These are phyloP conservation scores for Cryptococcus sp. DNA, from an alignment of 1,284 basidiomycete genomes.

Conservation along the genomic window DNA sequence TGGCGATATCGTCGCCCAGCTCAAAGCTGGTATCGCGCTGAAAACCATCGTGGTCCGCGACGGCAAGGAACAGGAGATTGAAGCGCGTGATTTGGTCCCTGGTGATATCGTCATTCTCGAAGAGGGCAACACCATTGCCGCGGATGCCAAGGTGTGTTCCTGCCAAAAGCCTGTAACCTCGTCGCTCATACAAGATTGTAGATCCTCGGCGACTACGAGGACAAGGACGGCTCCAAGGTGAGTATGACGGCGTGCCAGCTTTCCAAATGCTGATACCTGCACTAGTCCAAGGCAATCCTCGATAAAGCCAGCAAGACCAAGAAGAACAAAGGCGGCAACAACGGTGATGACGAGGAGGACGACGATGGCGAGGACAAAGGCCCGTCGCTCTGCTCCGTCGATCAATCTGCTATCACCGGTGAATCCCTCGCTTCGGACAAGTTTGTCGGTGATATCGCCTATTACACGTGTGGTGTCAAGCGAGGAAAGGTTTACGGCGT, in stretches of 20 bases:
- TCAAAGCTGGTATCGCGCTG: conserved; percentile 62
- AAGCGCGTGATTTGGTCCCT: conserved; percentile 61
- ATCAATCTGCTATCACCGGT: conserved; percentile 61
- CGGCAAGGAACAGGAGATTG: conserved; percentile 58
- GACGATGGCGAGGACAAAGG: conserved; percentile 56
- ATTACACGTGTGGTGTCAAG: conserved; percentile 57
- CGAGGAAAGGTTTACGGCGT: conserved; percentile 60
- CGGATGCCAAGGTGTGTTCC: conserved; percentile 55
- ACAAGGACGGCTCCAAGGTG: conserved; percentile 53
- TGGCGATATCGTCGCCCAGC: conserved; percentile 54
- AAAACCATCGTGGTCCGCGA: conserved; percentile 57
- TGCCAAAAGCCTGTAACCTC: background rate
- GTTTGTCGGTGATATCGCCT: conserved; percentile 59
- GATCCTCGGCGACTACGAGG: conserved; percentile 57
- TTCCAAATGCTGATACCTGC: background rate
- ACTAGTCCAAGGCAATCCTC: conserved; percentile 28
- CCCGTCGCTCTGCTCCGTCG: conserved; percentile 58
- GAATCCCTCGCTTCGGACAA: conserved; percentile 63
- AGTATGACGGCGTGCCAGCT: background rate
- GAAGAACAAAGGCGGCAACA: conserved; percentile 18
- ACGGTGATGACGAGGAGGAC: conserved; percentile 37
- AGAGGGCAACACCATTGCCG: conserved; percentile 60
- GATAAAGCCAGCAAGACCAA: conserved; percentile 22
- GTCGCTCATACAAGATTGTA: conserved; percentile 43
- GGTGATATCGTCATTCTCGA: conserved; percentile 59